Evolutionary conservation across 441 rosid genomes (phyloP).

Genomic region (Gossypium lobatum): DNA sequence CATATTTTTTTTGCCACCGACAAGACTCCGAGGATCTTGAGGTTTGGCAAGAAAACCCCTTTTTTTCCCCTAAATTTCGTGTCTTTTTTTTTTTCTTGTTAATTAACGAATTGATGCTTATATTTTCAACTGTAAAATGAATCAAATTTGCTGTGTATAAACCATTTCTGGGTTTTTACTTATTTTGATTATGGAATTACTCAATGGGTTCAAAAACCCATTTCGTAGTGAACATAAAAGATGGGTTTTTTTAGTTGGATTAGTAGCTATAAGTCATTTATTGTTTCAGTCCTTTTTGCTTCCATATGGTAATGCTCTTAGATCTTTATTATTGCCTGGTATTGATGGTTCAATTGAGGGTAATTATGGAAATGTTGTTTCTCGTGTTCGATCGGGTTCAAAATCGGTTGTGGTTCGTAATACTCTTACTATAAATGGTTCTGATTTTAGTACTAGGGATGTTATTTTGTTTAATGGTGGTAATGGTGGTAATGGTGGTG

Average conservation of each 20-base stretch:
- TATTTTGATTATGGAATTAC: constrained; percentile 39
- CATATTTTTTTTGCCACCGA: neutral
- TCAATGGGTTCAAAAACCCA: constrained; percentile 27
- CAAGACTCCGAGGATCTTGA: constrained; percentile 8
- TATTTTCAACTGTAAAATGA: neutral
- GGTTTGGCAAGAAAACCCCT: neutral
- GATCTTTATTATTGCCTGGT: constrained; percentile 47
- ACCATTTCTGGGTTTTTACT: neutral
- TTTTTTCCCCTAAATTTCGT: neutral
- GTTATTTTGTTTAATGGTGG: constrained; percentile 16
- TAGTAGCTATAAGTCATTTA: constrained; percentile 52
- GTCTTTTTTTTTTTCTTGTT: neutral
- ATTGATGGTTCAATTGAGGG: constrained; percentile 3
- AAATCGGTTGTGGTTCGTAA: constrained; percentile 43
- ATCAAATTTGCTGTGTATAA: neutral
- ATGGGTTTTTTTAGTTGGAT: constrained; percentile 45
- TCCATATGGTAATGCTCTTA: constrained; percentile 64
- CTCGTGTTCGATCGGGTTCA: constrained; percentile 24
- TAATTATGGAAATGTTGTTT: constrained; percentile 17
- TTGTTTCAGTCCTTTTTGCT: constrained; percentile 57
- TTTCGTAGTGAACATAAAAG: constrained; percentile 38
- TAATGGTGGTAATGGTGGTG: constrained; percentile 16
- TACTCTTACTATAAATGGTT: constrained; percentile 50
- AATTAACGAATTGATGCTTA: neutral
- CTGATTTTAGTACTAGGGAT: constrained; percentile 23